Evolutionary conservation across 495 filamentous ascomycete genomes (phyloP), one percentile per base, ranked within the genome.

Genomic region (Hypoxylon trugodes): DNA sequence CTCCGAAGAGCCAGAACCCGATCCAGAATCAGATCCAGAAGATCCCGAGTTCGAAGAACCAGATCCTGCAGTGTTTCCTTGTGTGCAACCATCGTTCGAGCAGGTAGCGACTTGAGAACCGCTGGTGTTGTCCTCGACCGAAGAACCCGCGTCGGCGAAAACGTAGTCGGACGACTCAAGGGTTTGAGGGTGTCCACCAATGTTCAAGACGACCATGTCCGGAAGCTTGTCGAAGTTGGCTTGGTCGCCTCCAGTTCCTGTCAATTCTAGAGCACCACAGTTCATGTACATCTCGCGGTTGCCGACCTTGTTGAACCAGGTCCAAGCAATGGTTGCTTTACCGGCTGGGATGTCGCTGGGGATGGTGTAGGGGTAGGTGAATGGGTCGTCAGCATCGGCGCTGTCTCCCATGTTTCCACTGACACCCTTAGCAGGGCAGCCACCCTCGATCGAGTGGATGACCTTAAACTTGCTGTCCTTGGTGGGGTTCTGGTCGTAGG

Each of bases 251-350:
- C 80, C 81, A 0, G 77, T 74, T 30, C 82, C 82, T 1, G 76
- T 77, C 62, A 96, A 83, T 4, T 81, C 85, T 41, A 94, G 81
- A 15, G 89, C 84, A 3, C 88, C 90, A 60, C 93, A 97, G 82
- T 93, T 92, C 93, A 96, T 96, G 81, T 96, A 96, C 85, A 96
- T 92, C 73, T 97, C 93, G 16, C 91, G 85, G 77, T 93, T 92
- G 43, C 92, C 92, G 49, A 93, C 71, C 61, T 87, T 88, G 84
- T 97, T 97, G 79, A 94, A 88, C 93, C 93, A 97, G 3, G 89
- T 89, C 82, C 91, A 96, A 12, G 89, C 88, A 37, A 97, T 78
- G 1, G 87, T 86, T 2, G 86, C 90, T 41, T 83, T 80, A 7
- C 89, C 89, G 4, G 80, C 73, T 6, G 84, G 84, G 35, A 90